Conservation (phyloP, 1,139 yeast genomes). For the Geotrichum fermentans region DNA sequence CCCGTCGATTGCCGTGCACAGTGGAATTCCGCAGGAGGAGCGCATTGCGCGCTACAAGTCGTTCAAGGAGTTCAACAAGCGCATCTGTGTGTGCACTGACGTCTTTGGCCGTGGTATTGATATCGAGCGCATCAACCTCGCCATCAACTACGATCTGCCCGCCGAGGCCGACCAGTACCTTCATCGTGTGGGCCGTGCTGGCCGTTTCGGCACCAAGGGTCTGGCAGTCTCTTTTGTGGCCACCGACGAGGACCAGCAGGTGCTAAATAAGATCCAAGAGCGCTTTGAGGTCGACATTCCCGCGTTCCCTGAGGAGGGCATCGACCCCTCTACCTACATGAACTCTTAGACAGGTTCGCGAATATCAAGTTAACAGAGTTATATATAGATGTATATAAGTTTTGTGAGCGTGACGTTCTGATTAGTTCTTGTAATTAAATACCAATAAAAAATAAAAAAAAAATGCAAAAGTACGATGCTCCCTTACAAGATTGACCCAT, state of each 20-base stretch:
- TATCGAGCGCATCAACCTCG: conserved; percentile 96
- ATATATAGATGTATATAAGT: too few species aligned
- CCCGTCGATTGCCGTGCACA: conserved; percentile 96
- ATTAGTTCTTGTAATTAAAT: too few species aligned
- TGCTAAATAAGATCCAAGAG: conserved; percentile 87
- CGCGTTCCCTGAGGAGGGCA: conserved; percentile 96
- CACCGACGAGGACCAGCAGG: conserved; percentile 80
- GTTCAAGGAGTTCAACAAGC: conserved; percentile 95
- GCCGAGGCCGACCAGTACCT: conserved; percentile 94
- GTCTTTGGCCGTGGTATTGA: conserved; percentile 99
- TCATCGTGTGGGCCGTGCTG: conserved; percentile 99
- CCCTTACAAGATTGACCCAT: too few species aligned
- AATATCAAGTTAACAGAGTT: too few species aligned
- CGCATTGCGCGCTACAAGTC: conserved; percentile 95
- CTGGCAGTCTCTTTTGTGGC: conserved; percentile 89
- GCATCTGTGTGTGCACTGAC: conserved; percentile 97
- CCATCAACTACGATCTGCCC: conserved; percentile 85
- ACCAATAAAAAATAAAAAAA: too few species aligned
- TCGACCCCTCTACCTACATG: conserved; percentile 96
- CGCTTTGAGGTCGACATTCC: conserved; percentile 94
- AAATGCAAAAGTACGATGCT: too few species aligned
- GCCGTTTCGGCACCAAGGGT: conserved; percentile 99
- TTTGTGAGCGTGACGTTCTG: too few species aligned
- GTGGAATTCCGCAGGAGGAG: conserved; percentile 94
- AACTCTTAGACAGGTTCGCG: too few species aligned